Evolutionary conservation across 192 early-diverging fungal species (phyloP), one percentile per base, ranked within the genome.

Genomic region (Gamsiella multidivaricata): DNA sequence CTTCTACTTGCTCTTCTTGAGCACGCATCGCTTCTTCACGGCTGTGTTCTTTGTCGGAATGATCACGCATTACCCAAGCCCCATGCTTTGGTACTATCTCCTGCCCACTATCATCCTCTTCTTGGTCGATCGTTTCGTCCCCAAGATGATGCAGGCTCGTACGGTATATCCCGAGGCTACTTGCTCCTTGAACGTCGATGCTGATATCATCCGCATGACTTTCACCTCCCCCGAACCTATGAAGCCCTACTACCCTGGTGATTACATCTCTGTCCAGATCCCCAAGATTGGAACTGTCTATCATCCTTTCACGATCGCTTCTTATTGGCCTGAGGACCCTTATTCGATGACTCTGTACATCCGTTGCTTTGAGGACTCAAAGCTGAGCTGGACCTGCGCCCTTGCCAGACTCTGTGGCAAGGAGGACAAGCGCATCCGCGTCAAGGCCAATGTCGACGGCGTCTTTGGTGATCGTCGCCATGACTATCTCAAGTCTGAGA

Each of bases 241-340:
- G 65, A 78, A 78, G 49, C 74, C 74, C n/a, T 78, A 78, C 49
- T 78, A 78, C 28, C 74, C 74, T 9, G 74, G 74, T 18, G 74
- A 78, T 36, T 69, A 78, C 54, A 78, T 78, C 36, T 43, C 61
- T 1, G 61, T 78, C 32, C 74, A 69, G 29, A 60, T 78, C 33
- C 74, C 74, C 23, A 39, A 50, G 31, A 63, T 78, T 33, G 65
- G 74, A 8, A 69, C 60, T 20, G 17, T 78, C 23, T 78, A 78
- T 49, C 74, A 78, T 49, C 74, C 74, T 9, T 78, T 78, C 61
- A 78, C 74, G 7, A 78, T 78, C 53, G 74, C 74, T 4, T 69
- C 65, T 6, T 78, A 78, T 61, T 78, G 74, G 74, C 74, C 74
- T 23, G 74, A 78, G 49, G 74, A 78, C 20, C 74, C 74, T 36